Evolutionary conservation across 805 yeast species (phyloP), one percentile per base, ranked within the genome.

Genomic region (Kazachstania psychrophila): DNA sequence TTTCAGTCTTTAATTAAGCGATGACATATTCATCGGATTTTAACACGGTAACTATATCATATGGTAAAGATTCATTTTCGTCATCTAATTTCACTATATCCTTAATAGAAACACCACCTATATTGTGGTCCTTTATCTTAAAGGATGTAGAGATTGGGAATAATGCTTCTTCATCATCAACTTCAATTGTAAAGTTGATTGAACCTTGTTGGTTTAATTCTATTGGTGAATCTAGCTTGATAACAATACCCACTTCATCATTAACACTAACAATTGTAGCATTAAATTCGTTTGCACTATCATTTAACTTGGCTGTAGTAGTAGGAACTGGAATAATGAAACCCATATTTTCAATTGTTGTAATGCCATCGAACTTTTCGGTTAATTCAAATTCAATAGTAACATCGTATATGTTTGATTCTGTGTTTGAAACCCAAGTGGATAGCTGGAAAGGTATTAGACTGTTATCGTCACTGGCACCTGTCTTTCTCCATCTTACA

Each of bases 341-440:
- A 77, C 65, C 31, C 61, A 63, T 29, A 75, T 73, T 56, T 72
- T 70, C 41, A 16, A 35, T 17, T 33, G n/a, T n/a, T n/a, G 68
- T 73, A 16, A 27, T 14, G 15, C 30, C 29, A 26, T 64, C 60
- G 39, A 65, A 65, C 17, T 51, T 62, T 11, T 69, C 66, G 33
- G 69, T 70, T 37, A 81, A 63, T 65, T 89, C 97, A 62, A 83
- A 88, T 66, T 89, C 98, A 47, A 92, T 68, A 2, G 96, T 88
- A 15, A 88, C 81, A 40, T 77, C 81, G 40, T 78, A 73, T 36
- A 72, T 54, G 4, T 74, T 74, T 31, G 72, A 76, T 40, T 72
- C 70, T 38, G 72, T 68, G 13, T 17, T 27, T 33, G 77, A 66
- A 35, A 86, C 79, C 98, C 98, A 89, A 27, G 88, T 78, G 27